A percentile compares a stretch with the other conserved stretches of the same genome.
Evolutionary conservation across 352 stramenopile genomes (phyloP).

Genomic region (Phytopythium ostracodes): DNA sequence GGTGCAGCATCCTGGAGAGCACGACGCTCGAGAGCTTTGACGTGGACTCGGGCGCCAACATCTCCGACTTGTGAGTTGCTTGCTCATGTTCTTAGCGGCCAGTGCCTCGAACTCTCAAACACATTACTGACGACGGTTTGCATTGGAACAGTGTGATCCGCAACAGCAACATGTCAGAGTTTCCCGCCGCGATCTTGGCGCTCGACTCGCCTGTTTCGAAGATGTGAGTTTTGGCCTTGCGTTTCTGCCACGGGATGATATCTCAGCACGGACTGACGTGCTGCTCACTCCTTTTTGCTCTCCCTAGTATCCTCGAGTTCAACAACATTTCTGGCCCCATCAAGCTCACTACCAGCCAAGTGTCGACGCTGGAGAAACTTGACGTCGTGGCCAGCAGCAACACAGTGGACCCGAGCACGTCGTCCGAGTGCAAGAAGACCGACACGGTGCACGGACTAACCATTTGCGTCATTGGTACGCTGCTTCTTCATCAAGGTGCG

Average conservation of each 20-base stretch:
- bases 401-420: conserved; percentile 17
- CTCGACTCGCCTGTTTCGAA: conserved; percentile 23
- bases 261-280: conserved; percentile 1
- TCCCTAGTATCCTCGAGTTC: conserved; percentile 28
- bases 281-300: no score
- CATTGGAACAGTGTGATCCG: conserved; percentile 25
- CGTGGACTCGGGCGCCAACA: conserved; percentile 21
- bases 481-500: background rate
- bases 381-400: conserved; percentile 31
- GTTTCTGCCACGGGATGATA: background rate
- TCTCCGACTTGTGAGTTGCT: conserved; percentile 32
- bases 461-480: conserved; percentile 25
- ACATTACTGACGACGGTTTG: background rate
- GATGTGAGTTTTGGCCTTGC: conserved; percentile 16
- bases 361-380: conserved; percentile 20
- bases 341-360: conserved; percentile 28
- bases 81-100: background rate
- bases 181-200: conserved; percentile 34
- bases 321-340: conserved; percentile 32
- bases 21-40: conserved; percentile 32
- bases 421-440: conserved; percentile 21
- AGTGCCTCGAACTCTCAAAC: background rate
- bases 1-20: conserved; percentile 38
- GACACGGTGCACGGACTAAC: conserved; percentile 20
- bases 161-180: conserved; percentile 33